phyloP scores from a whole-genome alignment of 345 rosid genomes.

The Salix purpurea region DNA sequence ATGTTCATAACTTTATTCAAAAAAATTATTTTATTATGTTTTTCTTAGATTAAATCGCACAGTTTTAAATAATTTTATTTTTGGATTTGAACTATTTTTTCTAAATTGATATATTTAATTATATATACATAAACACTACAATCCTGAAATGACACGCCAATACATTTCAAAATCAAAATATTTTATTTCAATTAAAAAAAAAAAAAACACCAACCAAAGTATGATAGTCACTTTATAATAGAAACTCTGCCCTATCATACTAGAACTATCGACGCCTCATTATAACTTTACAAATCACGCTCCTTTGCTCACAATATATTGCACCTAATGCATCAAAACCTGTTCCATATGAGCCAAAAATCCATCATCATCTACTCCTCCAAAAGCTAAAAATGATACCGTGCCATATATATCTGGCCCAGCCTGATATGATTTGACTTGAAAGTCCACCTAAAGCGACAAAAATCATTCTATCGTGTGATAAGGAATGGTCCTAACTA shows the following conservation, averaged over 20 bases:
- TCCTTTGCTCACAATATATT: slow-evolving; percentile 1
- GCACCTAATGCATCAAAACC: slow-evolving; percentile 1
- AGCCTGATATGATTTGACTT: slow-evolving; percentile 9
- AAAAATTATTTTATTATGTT: no score
- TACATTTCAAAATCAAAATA: no score
- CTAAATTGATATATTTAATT: no score
- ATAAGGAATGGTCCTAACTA: neutral
- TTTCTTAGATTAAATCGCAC: no score
- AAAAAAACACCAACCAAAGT: no score
- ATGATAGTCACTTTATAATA: slow-evolving; percentile 16
- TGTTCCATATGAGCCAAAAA: neutral
- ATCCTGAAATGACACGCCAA: fast-evolving
- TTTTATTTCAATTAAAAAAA: no score
- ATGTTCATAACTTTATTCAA: no score
- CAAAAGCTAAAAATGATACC: slow-evolving; percentile 1
- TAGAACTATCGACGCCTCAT: slow-evolving; percentile 10
- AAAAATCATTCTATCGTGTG: neutral
- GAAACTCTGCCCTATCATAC: slow-evolving; percentile 23
- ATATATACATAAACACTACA: no score
- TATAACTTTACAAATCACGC: slow-evolving; percentile 11
- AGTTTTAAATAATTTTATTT: no score
- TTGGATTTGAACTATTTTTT: no score
- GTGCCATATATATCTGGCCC: slow-evolving; percentile 12
- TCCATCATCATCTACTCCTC: slow-evolving; percentile 13
- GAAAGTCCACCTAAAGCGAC: slow-evolving; percentile 4